A percentile compares a stretch with the other conserved stretches of the same genome.
Conservation (phyloP, 2,329 filamentous ascomycete genomes). For the Colletotrichum zoysiae region DNA sequence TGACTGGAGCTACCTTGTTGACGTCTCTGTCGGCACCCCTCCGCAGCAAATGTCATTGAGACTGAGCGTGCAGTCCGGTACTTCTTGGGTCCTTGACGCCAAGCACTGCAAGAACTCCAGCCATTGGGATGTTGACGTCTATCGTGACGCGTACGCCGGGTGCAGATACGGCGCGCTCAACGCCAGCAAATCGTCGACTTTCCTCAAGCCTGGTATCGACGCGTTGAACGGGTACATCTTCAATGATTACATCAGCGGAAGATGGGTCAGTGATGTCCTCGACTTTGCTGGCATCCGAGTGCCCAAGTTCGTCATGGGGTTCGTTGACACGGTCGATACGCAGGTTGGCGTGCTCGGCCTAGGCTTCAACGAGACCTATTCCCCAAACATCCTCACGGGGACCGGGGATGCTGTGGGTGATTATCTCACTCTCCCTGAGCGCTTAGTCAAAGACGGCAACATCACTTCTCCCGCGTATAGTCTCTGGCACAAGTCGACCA, state of each 20-base stretch:
- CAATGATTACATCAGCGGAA: slow-evolving; percentile 55
- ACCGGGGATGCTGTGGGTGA: too few species aligned
- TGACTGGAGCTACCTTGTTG: slow-evolving; percentile 22
- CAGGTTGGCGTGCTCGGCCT: slow-evolving; percentile 71
- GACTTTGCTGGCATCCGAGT: slow-evolving; percentile 61
- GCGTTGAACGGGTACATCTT: slow-evolving; percentile 68
- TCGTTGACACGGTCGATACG: slow-evolving; percentile 61
- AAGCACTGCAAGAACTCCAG: not conserved
- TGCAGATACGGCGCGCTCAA: slow-evolving; percentile 48
- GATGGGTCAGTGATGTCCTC: slow-evolving; percentile 61
- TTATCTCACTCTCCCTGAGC: slow-evolving; percentile 70
- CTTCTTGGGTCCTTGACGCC: slow-evolving; percentile 20
- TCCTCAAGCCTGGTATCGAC: slow-evolving; percentile 53
- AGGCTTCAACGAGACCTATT: slow-evolving; percentile 65
- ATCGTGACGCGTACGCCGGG: not conserved
- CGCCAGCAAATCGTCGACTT: slow-evolving; percentile 61
- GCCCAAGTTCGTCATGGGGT: slow-evolving; percentile 66
- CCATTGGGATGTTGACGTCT: not conserved
- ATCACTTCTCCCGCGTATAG: slow-evolving; percentile 77
- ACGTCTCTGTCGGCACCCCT: slow-evolving; percentile 35
- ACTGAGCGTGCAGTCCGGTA: slow-evolving; percentile 1
- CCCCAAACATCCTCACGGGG: not conserved
- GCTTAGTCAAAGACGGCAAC: slow-evolving; percentile 70
- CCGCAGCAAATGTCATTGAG: slow-evolving; percentile 29
- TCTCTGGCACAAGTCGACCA: slow-evolving; percentile 62